Conservation (phyloP, 345 rosid genomes). For the Arabis alpina region DNA sequence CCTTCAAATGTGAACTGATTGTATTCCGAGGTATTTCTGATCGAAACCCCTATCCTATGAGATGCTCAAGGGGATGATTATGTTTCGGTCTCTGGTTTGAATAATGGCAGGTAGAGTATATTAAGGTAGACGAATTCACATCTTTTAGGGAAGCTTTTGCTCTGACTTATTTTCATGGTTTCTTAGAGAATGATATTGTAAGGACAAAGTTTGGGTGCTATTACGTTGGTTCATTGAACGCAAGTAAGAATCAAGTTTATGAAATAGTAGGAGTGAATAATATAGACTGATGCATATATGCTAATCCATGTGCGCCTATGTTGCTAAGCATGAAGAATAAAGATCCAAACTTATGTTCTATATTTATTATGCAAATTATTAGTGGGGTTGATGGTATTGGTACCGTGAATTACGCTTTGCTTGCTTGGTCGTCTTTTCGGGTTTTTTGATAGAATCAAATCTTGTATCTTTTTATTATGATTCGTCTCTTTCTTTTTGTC, state of each 20-base stretch:
- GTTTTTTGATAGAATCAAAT: constrained; percentile 25
- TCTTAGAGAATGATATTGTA: constrained; percentile 23
- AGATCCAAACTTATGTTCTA: constrained; percentile 26
- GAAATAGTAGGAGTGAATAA: constrained; percentile 9
- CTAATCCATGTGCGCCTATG: constrained; percentile 39
- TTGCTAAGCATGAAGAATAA: constrained; percentile 32
- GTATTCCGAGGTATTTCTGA: constrained; percentile 16
- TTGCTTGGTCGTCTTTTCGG: constrained; percentile 15
- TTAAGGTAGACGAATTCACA: constrained; percentile 22
- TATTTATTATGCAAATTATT: constrained; percentile 31
- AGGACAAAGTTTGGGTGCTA: constrained; percentile 17
- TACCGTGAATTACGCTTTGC: constrained; percentile 44
- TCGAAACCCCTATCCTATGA: not conserved
- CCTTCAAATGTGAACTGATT: constrained; percentile 52
- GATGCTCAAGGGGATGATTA: constrained; percentile 16
- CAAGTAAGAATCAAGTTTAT: constrained; percentile 19
- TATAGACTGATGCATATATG: constrained; percentile 28
- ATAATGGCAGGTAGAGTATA: constrained; percentile 34
- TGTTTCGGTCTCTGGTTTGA: constrained; percentile 34
- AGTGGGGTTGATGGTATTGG: constrained; percentile 35
- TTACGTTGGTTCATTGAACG: constrained; percentile 22
- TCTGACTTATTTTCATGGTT: constrained; percentile 17
- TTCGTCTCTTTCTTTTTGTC: constrained; percentile 29
- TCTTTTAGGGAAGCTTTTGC: constrained; percentile 29
- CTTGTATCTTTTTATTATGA: constrained; percentile 20